Conservation (phyloP, 148 eudicot species). For the Gaultheria prostrata region DNA sequence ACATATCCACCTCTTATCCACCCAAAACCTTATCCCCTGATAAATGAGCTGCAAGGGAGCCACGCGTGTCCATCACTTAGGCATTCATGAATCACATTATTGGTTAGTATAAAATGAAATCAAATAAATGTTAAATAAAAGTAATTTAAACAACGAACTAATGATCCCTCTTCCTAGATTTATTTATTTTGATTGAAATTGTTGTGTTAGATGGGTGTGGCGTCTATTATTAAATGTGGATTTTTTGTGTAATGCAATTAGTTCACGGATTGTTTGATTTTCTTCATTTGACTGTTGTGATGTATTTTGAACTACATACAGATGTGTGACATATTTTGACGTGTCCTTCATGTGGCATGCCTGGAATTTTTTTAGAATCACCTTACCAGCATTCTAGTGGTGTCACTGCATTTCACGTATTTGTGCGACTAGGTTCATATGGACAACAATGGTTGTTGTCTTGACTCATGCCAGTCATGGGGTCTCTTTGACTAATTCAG, state of each 20-base stretch:
- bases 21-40: too few relatives aligned
- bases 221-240: neutral
- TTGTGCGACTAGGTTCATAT: neutral
- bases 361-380: neutral
- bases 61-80: neutral
- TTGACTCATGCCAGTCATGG: neutral
- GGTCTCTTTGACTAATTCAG: neutral
- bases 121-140: neutral
- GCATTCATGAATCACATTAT: neutral
- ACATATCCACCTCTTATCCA: too few relatives aligned
- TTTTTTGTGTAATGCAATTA: neutral
- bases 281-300: neutral
- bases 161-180: neutral
- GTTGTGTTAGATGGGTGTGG: neutral
- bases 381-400: neutral
- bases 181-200: neutral
- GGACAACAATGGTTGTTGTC: conserved; percentile 6
- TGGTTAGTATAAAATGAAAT: neutral
- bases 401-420: neutral
- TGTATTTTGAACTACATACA: neutral
- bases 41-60: neutral
- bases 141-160: neutral
- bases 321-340: neutral
- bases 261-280: neutral
- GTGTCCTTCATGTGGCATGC: neutral